A percentile compares a stretch with the other conserved stretches of the same genome.
phyloP scores from a whole-genome alignment of 495 filamentous ascomycete genomes.

The Tuber magnatum region DNA sequence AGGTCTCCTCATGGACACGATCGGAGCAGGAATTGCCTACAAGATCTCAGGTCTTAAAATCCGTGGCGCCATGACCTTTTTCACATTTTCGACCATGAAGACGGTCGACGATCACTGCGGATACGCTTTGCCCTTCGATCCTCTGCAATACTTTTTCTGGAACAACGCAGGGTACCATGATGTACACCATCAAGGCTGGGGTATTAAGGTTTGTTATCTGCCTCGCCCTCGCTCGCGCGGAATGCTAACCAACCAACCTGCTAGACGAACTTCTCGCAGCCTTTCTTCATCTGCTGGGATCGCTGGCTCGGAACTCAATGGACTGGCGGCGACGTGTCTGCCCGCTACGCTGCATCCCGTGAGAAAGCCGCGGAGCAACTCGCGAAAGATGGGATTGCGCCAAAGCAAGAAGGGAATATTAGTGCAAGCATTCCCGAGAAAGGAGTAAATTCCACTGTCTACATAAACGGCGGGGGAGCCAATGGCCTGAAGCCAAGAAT shows the following conservation, averaged over 20 bases:
- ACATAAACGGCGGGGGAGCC: constrained; percentile 14
- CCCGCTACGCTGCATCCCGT: constrained; percentile 35
- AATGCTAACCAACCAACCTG: constrained; percentile 15
- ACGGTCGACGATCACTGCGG: constrained; percentile 97
- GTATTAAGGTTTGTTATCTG: constrained; percentile 68
- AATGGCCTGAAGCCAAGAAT: constrained; percentile 23
- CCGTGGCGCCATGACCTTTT: constrained; percentile 77
- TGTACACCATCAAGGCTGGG: constrained; percentile 98
- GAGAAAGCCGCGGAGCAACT: constrained; percentile 27
- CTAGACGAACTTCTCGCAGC: constrained; percentile 61
- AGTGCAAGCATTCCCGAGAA: not conserved
- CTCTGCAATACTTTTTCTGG: constrained; percentile 77
- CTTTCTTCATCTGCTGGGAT: constrained; percentile 86
- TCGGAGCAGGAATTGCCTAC: constrained; percentile 75
- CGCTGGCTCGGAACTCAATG: constrained; percentile 63
- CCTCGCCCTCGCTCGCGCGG: not conserved
- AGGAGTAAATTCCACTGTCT: constrained; percentile 15
- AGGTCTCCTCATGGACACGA: constrained; percentile 85
- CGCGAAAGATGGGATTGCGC: constrained; percentile 7
- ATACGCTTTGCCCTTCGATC: constrained; percentile 91
- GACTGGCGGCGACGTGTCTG: constrained; percentile 50
- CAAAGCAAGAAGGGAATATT: constrained; percentile 20
- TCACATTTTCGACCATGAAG: constrained; percentile 77
- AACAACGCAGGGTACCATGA: constrained; percentile 96
- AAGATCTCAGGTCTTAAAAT: constrained; percentile 66